Evolutionary conservation across 768 basidiomycete species (phyloP).

Genomic region (Dioszegia crocea): DNA sequence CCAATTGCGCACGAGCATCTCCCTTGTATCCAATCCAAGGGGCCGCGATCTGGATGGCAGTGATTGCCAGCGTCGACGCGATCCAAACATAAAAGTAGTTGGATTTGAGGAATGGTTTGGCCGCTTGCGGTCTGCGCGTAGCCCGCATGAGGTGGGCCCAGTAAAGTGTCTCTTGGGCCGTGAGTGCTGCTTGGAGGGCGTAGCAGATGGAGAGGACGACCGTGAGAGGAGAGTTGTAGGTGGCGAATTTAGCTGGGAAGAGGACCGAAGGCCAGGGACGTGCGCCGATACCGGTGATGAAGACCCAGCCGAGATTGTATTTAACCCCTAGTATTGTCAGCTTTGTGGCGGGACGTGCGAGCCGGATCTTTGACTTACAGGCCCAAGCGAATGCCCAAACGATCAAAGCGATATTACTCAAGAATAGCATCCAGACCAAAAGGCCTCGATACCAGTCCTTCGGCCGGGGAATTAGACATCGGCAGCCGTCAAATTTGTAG

Average conservation of each 20-base stretch:
- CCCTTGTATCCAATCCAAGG: conserved; percentile 13
- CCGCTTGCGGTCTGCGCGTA: conserved; percentile 27
- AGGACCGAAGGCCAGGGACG: conserved; percentile 22
- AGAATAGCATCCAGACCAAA: conserved; percentile 30
- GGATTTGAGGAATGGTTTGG: conserved; percentile 21
- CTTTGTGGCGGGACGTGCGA: background rate
- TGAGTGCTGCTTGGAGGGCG: conserved; percentile 26
- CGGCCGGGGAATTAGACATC: conserved; percentile 25
- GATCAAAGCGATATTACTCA: conserved; percentile 14
- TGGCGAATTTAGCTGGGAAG: conserved; percentile 16
- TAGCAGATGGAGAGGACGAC: conserved; percentile 18
- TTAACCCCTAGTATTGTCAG: conserved; percentile 14
- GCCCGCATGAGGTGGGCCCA: conserved; percentile 40
- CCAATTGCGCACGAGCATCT: conserved; percentile 15
- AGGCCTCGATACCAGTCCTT: conserved; percentile 17
- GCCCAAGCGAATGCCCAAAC: conserved; percentile 25
- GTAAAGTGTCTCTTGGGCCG: conserved; percentile 35
- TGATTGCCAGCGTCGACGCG: conserved; percentile 10
- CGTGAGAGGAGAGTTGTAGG: conserved; percentile 21
- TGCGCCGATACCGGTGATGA: conserved; percentile 13
- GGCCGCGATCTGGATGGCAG: conserved; percentile 6
- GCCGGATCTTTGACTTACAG: conserved; percentile 5
- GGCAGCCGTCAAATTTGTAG: conserved; percentile 29
- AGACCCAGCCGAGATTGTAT: conserved; percentile 28
- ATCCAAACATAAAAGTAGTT: conserved; percentile 33